A percentile compares a stretch with the other conserved stretches of the same genome.
Evolutionary conservation across 2,329 filamentous ascomycete genomes (phyloP).

Genomic region (Aspergillus pseudoterreus): DNA sequence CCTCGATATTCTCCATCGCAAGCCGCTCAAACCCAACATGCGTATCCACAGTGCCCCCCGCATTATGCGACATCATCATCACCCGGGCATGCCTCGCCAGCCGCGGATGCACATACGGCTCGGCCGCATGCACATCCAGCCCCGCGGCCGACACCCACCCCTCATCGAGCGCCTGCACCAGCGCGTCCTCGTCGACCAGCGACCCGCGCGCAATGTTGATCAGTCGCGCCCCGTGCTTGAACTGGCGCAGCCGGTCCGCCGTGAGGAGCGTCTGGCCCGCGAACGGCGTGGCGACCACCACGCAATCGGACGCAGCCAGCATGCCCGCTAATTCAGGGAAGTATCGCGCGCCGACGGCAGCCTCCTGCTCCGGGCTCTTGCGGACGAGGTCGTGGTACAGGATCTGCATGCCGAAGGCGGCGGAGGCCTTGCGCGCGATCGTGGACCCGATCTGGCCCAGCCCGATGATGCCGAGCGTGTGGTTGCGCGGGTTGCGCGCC

Average conservation of each 20-base stretch:
- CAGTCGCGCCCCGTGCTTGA: slow-evolving; percentile 48
- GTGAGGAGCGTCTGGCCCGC: slow-evolving; percentile 40
- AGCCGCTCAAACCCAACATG: slow-evolving; percentile 48
- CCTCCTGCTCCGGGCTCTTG: slow-evolving; percentile 36
- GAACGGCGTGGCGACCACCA: slow-evolving; percentile 47
- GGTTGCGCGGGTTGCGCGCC: slow-evolving; percentile 61
- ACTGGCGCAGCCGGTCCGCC: slow-evolving; percentile 39
- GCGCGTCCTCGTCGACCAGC: slow-evolving; percentile 48
- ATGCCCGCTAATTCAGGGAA: slow-evolving; percentile 43
- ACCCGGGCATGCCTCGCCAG: slow-evolving; percentile 42
- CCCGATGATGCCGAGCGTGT: slow-evolving; percentile 63
- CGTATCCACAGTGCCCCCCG: slow-evolving; percentile 47
- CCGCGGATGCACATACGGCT: slow-evolving; percentile 48
- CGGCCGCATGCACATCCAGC: slow-evolving; percentile 53
- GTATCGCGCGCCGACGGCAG: slow-evolving; percentile 38
- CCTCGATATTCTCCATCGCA: slow-evolving; percentile 46
- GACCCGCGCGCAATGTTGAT: slow-evolving; percentile 53
- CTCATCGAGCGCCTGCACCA: slow-evolving; percentile 46
- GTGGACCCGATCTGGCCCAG: slow-evolving; percentile 64
- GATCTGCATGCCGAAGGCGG: slow-evolving; percentile 65
- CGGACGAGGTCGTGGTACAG: slow-evolving; percentile 51
- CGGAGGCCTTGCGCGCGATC: slow-evolving; percentile 56
- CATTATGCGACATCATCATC: slow-evolving; percentile 47
- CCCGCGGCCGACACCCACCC: slow-evolving; percentile 48
- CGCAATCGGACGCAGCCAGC: slow-evolving; percentile 42